Evolutionary conservation across 1,284 basidiomycete species (phyloP).

Genomic region (Moesziomyces sp.): DNA sequence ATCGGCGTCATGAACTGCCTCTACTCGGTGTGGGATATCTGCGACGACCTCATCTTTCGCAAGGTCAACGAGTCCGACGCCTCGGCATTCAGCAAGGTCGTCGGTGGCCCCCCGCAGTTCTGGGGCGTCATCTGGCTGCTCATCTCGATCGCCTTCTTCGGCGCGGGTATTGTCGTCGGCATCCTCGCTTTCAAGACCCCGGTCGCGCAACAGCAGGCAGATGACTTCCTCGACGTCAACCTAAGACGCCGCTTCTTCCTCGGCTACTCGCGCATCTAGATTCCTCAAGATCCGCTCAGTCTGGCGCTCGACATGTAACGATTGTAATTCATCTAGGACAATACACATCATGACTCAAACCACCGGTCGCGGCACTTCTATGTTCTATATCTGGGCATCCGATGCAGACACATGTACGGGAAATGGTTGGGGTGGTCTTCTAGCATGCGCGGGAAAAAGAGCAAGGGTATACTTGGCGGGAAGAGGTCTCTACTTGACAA

Average conservation of each 20-base stretch:
- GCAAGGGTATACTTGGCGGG: not conserved
- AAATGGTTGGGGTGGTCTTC: no score
- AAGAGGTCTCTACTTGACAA: conserved; percentile 27
- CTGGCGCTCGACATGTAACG: not conserved
- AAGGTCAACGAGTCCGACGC: conserved; percentile 88
- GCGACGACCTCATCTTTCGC: conserved; percentile 81
- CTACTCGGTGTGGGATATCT: conserved; percentile 60
- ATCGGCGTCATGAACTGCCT: conserved; percentile 72
- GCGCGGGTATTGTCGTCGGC: conserved; percentile 75
- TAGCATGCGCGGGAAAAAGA: not conserved
- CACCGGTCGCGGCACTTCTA: not conserved
- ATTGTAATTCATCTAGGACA: not conserved
- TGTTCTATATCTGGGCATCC: not conserved
- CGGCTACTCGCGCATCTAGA: conserved; percentile 6
- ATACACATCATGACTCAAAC: not conserved
- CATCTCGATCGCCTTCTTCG: conserved; percentile 83
- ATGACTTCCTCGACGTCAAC: conserved; percentile 55
- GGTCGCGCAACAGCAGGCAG: conserved; percentile 49
- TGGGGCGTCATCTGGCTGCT: conserved; percentile 84
- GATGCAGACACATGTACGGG: not conserved
- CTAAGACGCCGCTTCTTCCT: conserved; percentile 16
- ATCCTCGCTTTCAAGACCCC: conserved; percentile 63
- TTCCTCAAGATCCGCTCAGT: not conserved
- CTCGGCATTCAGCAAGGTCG: conserved; percentile 84
- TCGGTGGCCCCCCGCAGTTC: conserved; percentile 73